A percentile compares a stretch with the other conserved stretches of the same genome.
Conservation (phyloP, 805 yeast genomes). For the Ogataea populi-albae region DNA sequence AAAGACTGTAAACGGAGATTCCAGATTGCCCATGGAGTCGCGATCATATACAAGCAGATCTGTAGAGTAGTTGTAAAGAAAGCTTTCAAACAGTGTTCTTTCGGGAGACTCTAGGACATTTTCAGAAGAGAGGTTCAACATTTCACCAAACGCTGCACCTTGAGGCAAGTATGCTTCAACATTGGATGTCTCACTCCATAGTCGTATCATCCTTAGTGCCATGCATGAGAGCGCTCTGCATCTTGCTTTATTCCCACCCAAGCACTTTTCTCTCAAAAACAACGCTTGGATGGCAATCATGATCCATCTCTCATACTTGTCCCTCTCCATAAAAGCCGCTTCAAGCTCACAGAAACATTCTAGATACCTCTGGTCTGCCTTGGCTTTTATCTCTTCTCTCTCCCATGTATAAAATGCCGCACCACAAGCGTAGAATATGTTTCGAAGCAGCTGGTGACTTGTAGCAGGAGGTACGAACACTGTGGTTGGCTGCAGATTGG, state of each 20-base stretch:
- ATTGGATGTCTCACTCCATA: neutral
- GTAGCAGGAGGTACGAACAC: no score
- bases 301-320: no score
- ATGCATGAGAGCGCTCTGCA: neutral
- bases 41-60: neutral
- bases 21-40: neutral
- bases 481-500: no score
- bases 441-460: no score
- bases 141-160: neutral
- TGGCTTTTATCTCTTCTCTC: no score
- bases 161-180: neutral
- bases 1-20: neutral
- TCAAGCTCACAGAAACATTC: no score
- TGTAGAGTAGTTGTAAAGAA: neutral
- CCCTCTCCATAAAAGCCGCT: no score
- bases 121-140: neutral
- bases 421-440: no score
- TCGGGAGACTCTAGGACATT: neutral
- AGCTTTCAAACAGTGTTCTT: slow-evolving; percentile 1
- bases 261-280: neutral
- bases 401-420: no score
- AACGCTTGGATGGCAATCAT: no score
- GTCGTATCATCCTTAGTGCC: neutral
- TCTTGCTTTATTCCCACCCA: neutral
- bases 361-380: no score